phyloP scores from a whole-genome alignment of 2,329 filamentous ascomycete genomes.

The Aspergillus novoparasiticus region DNA sequence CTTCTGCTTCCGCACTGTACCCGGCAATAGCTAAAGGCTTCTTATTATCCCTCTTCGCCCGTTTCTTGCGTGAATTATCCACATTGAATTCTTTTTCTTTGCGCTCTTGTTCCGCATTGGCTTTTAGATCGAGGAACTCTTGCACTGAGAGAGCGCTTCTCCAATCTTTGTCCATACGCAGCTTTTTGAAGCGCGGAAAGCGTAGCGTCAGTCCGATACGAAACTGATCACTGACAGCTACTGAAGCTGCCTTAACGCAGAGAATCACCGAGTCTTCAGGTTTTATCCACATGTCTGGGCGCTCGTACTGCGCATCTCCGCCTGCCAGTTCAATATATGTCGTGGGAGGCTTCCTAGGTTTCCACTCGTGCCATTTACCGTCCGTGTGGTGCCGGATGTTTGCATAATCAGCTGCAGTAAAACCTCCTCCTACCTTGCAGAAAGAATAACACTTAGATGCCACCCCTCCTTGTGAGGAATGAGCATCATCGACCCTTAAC shows the following conservation, averaged over 20 bases:
- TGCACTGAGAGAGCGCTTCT: conserved; percentile 74
- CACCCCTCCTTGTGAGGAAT: conserved; percentile 57
- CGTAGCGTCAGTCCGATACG: conserved; percentile 75
- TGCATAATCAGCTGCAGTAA: conserved; percentile 81
- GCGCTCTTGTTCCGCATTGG: conserved; percentile 68
- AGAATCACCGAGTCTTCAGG: conserved; percentile 85
- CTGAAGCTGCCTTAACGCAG: conserved; percentile 82
- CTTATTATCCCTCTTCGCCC: conserved; percentile 58
- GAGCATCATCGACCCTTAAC: conserved; percentile 71
- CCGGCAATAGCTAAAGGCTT: conserved; percentile 77
- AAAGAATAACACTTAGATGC: conserved; percentile 87
- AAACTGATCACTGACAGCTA: conserved; percentile 76
- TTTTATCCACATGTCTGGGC: conserved; percentile 90
- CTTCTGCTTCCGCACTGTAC: conserved; percentile 56
- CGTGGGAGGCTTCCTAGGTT: conserved; percentile 72
- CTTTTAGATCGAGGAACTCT: conserved; percentile 74
- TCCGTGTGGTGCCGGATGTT: conserved; percentile 81
- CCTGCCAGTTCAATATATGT: conserved; percentile 81
- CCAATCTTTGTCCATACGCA: conserved; percentile 86
- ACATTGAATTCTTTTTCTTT: conserved; percentile 76
- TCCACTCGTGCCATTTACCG: conserved; percentile 89
- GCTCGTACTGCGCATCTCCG: conserved; percentile 72
- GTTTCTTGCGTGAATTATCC: conserved; percentile 66
- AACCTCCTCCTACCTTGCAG: conserved; percentile 96
- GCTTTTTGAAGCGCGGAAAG: conserved; percentile 83